A percentile compares a stretch with the other conserved stretches of the same genome.
Evolutionary conservation across 2,329 filamentous ascomycete genomes (phyloP).

Genomic region (Dothidotthia symphoricarpi): DNA sequence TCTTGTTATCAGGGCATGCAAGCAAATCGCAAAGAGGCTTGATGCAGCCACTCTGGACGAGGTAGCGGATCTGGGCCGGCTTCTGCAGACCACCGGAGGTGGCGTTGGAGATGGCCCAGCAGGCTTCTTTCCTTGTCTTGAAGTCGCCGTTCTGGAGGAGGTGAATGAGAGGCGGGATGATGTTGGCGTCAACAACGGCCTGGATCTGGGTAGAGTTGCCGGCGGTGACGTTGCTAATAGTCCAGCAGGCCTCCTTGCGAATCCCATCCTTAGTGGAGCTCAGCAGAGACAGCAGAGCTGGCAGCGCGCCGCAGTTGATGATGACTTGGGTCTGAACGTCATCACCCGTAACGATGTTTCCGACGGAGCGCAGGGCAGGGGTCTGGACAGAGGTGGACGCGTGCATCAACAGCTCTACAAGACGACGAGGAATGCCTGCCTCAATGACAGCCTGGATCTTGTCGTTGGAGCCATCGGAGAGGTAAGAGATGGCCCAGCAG

Average conservation of each 20-base stretch:
- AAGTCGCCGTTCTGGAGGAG: slow-evolving; percentile 94
- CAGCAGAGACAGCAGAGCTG: slow-evolving; percentile 87
- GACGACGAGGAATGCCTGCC: slow-evolving; percentile 90
- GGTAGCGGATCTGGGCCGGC: slow-evolving; percentile 95
- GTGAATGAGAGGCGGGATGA: slow-evolving; percentile 94
- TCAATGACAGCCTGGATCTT: slow-evolving; percentile 99
- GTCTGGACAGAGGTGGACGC: slow-evolving; percentile 98
- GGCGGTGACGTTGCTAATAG: slow-evolving; percentile 97
- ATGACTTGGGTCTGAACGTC: slow-evolving; percentile 99
- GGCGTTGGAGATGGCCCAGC: slow-evolving; percentile 99
- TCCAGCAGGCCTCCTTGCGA: slow-evolving; percentile 99
- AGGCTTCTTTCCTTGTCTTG: slow-evolving; percentile 98
- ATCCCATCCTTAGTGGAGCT: slow-evolving; percentile 99
- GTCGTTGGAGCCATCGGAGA: slow-evolving; percentile 96
- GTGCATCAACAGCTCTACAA: slow-evolving; percentile 97
- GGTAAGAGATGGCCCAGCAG: slow-evolving; percentile 98
- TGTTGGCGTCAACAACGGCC: slow-evolving; percentile 92
- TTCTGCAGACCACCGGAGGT: slow-evolving; percentile 97
- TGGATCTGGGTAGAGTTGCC: slow-evolving; percentile 98
- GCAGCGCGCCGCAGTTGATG: slow-evolving; percentile 94
- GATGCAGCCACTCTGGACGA: slow-evolving; percentile 92
- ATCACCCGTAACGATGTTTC: slow-evolving; percentile 98
- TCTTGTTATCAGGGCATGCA: slow-evolving; percentile 98
- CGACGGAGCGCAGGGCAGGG: slow-evolving; percentile 91
- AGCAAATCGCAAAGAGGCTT: slow-evolving; percentile 95